A percentile compares a stretch with the other conserved stretches of the same genome.
phyloP scores from a whole-genome alignment of 352 stramenopile species.

The Pythium inflatum region DNA sequence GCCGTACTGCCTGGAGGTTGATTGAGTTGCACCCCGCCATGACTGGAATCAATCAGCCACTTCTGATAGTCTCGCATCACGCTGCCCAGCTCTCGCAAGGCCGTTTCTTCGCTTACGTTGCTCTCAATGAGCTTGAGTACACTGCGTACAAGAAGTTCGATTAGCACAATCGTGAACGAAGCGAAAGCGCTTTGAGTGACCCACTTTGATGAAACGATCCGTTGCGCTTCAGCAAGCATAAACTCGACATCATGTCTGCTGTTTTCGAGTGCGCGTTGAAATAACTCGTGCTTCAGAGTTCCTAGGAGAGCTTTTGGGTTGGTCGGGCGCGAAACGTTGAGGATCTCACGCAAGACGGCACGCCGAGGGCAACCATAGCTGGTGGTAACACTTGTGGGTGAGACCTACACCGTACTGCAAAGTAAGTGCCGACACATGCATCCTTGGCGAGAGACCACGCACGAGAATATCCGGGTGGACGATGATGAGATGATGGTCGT shows the following conservation, averaged over 20 bases:
- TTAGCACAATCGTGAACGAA: background rate
- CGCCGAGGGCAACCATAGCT: conserved; percentile 75
- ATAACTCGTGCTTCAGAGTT: conserved; percentile 86
- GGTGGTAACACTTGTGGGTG: conserved; percentile 78
- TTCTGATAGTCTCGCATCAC: conserved; percentile 59
- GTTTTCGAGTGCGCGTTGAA: conserved; percentile 60
- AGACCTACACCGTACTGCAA: conserved; percentile 50
- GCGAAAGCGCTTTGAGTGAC: conserved; percentile 38
- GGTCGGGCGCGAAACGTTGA: conserved; percentile 63
- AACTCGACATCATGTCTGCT: conserved; percentile 35
- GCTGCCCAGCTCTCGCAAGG: conserved; percentile 56
- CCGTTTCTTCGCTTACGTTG: conserved; percentile 59
- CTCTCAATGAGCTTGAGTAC: conserved; percentile 74
- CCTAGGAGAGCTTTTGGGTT: conserved; percentile 68
- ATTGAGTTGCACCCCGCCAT: conserved; percentile 44
- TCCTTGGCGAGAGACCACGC: conserved; percentile 2
- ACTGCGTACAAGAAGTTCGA: conserved; percentile 36
- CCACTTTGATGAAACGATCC: conserved; percentile 74
- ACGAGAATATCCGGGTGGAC: conserved; percentile 81
- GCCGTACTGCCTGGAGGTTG: conserved; percentile 30
- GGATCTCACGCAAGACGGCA: conserved; percentile 67
- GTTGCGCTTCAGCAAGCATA: conserved; percentile 47
- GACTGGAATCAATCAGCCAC: conserved; percentile 48
- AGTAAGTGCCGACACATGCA: background rate
- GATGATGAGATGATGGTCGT: conserved; percentile 67